A percentile compares a stretch with the other conserved stretches of the same genome.
Evolutionary conservation across 305 asterid genomes (phyloP).

Genomic region (Solanum hybrid): DNA sequence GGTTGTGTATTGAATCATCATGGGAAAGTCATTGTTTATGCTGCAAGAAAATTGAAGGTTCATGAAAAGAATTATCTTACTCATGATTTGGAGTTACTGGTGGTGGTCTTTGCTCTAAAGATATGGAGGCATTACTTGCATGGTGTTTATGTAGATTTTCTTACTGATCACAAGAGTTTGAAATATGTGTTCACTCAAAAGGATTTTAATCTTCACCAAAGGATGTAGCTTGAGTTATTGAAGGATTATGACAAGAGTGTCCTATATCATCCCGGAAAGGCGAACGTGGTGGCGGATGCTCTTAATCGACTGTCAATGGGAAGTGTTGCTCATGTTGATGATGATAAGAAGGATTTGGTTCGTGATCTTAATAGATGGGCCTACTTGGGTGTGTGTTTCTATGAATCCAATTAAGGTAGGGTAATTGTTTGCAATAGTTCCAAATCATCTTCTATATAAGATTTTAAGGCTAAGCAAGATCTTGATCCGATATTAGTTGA

Average conservation of each 20-base stretch:
- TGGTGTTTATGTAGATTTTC: neutral
- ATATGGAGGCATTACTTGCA: neutral
- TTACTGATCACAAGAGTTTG: neutral
- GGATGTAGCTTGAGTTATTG: neutral
- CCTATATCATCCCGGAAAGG: neutral
- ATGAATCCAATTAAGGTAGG: no score
- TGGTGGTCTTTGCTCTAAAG: neutral
- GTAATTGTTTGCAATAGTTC: no score
- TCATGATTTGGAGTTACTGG: neutral
- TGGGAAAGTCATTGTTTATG: neutral
- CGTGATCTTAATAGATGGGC: no score
- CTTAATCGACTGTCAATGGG: no score
- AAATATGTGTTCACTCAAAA: neutral
- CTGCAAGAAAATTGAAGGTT: neutral
- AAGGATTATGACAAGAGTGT: neutral
- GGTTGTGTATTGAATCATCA: neutral
- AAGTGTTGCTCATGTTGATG: no score
- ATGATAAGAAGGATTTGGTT: no score
- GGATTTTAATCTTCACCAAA: neutral
- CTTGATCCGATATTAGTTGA: no score
- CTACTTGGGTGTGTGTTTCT: no score
- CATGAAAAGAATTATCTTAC: neutral
- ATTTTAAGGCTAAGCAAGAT: no score
- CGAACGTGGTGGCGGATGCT: no score
- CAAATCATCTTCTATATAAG: no score